A percentile compares a stretch with the other conserved stretches of the same genome.
phyloP scores from a whole-genome alignment of 2,329 filamentous ascomycete genomes.

The Bipolaris oryzae region DNA sequence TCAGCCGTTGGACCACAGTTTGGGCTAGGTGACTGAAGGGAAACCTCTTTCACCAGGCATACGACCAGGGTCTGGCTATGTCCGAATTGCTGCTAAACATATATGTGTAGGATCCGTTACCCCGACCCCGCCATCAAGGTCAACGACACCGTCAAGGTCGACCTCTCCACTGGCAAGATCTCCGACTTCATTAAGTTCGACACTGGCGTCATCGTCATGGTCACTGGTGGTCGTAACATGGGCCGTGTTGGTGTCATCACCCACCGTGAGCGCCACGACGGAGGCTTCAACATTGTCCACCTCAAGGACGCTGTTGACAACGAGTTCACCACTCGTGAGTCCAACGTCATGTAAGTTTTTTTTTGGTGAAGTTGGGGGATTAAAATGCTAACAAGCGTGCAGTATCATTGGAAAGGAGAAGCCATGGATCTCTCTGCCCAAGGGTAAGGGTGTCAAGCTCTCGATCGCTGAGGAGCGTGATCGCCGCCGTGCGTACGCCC shows the following conservation, averaged over 20 bases:
- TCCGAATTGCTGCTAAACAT: conserved; percentile 49
- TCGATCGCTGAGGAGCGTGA: conserved; percentile 99
- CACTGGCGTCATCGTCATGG: conserved; percentile 97
- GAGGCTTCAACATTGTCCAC: conserved; percentile 99
- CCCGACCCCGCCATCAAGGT: conserved; percentile 98
- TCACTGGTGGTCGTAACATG: conserved; percentile 99
- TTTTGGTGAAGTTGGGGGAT: background rate
- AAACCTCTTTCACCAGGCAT: conserved; percentile 80
- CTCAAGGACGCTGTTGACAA: conserved; percentile 99
- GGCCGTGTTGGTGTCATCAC: conserved; percentile 99
- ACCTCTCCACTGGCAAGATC: conserved; percentile 97
- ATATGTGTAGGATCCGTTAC: conserved; percentile 85
- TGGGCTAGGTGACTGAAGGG: conserved; percentile 47
- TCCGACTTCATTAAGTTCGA: conserved; percentile 98
- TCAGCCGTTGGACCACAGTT: conserved; percentile 89
- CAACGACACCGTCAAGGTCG: conserved; percentile 99
- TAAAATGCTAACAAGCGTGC: conserved; percentile 17
- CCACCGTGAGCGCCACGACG: conserved; percentile 99
- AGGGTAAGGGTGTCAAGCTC: conserved; percentile 99
- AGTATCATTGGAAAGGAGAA: conserved; percentile 94
- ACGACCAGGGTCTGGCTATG: conserved; percentile 94
- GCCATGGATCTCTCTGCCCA: conserved; percentile 99
- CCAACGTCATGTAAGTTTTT: conserved; percentile 79
- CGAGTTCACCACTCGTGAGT: conserved; percentile 98
- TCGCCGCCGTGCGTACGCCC: conserved; percentile 78